Conservation (phyloP, 106 monocot genomes). For the Phalaenopsis aphrodite region DNA sequence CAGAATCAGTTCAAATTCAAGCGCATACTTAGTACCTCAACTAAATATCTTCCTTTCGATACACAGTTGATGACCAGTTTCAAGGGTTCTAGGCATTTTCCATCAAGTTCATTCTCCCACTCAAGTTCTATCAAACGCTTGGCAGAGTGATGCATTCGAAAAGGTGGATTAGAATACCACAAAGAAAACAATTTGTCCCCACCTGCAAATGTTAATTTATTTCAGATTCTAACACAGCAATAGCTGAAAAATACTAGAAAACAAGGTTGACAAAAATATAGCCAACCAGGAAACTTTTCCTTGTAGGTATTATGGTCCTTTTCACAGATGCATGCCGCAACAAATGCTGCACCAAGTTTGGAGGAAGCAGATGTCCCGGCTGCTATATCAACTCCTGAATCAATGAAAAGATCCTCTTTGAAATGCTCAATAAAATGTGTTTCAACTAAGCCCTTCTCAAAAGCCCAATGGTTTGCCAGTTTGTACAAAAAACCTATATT, state of each 20-base stretch:
- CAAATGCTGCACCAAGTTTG: constrained; percentile 52
- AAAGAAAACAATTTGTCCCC: constrained; percentile 39
- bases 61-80: constrained; percentile 45
- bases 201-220: constrained; percentile 24
- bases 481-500: constrained; percentile 77
- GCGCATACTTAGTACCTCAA: constrained; percentile 38
- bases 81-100: constrained; percentile 30
- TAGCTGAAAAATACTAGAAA: not conserved
- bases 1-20: not conserved
- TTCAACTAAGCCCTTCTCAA: constrained; percentile 84
- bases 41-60: constrained; percentile 56
- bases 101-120: constrained; percentile 66
- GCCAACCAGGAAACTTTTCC: constrained; percentile 40
- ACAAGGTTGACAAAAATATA: not conserved
- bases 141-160: constrained; percentile 88
- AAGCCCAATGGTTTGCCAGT: constrained; percentile 85
- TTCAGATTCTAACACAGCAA: not conserved
- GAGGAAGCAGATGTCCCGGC: constrained; percentile 29
- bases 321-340: constrained; percentile 79
- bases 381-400: constrained; percentile 18
- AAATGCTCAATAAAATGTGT: constrained; percentile 95
- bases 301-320: constrained; percentile 35
- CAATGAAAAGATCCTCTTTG: constrained; percentile 55
- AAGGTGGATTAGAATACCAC: constrained; percentile 88
- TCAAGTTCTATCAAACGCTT: constrained; percentile 68